These are phyloP conservation scores for Yamadazyma membranifaciens DNA, from an alignment of 1,139 yeast genomes.

Conservation along the genomic window DNA sequence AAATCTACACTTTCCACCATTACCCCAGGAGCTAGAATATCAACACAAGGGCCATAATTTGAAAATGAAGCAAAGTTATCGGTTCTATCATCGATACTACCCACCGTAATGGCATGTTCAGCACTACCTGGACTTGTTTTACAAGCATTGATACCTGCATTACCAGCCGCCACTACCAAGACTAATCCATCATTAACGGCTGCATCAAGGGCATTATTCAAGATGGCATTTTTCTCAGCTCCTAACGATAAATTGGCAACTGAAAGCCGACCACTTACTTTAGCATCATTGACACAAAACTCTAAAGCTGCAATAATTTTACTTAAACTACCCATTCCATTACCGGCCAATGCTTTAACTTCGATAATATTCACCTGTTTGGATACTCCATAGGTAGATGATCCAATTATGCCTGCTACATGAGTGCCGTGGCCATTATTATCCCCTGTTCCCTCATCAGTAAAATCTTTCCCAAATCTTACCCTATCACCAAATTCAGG, in stretches of 20 bases:
- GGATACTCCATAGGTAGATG: constrained; percentile 76
- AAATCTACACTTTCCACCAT: constrained; percentile 50
- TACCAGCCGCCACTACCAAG: constrained; percentile 89
- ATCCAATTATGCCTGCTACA: constrained; percentile 88
- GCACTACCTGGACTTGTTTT: constrained; percentile 79
- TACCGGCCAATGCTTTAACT: constrained; percentile 61
- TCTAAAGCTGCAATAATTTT: constrained; percentile 71
- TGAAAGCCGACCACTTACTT: constrained; percentile 42
- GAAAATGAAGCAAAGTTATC: constrained; percentile 73
- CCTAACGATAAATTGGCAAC: constrained; percentile 85
- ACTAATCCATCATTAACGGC: constrained; percentile 70
- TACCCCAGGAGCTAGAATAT: constrained; percentile 80
- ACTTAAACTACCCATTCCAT: constrained; percentile 68
- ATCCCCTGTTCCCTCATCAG: constrained; percentile 63
- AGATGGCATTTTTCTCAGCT: constrained; percentile 58
- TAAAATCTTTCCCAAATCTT: constrained; percentile 54
- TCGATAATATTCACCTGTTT: constrained; percentile 63
- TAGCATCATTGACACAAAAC: constrained; percentile 62
- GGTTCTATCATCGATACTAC: constrained; percentile 74
- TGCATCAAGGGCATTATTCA: constrained; percentile 73
- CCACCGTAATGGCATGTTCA: constrained; percentile 70
- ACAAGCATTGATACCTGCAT: constrained; percentile 75
- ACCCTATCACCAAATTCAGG: constrained; percentile 71
- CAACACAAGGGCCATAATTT: constrained; percentile 89
- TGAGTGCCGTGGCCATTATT: constrained; percentile 80